phyloP scores from a whole-genome alignment of 768 basidiomycete genomes.

The Leccinum fibrillosum region DNA sequence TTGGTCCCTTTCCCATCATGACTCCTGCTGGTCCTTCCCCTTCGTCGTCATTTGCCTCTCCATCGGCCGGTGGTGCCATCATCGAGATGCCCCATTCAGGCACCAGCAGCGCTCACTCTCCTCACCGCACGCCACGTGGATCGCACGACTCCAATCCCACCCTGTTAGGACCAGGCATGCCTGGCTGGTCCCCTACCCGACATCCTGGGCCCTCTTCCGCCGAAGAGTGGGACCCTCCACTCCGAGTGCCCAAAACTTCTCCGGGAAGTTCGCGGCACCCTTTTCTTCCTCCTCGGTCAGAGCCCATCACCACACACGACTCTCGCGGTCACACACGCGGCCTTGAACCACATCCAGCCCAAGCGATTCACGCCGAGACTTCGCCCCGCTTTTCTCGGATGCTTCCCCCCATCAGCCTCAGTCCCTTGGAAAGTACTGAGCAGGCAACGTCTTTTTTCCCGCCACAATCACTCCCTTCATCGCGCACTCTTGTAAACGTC shows the following conservation, averaged over 20 bases:
- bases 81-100: constrained; percentile 15
- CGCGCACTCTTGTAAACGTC: constrained; percentile 14
- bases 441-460: constrained; percentile 26
- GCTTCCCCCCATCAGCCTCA: constrained; percentile 27
- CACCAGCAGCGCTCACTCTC: constrained; percentile 11
- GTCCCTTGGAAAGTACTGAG: constrained; percentile 17
- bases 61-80: not conserved
- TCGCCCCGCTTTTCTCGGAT: constrained; percentile 27
- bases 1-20: constrained; percentile 55
- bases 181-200: constrained; percentile 32
- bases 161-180: constrained; percentile 56
- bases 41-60: constrained; percentile 13
- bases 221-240: constrained; percentile 18
- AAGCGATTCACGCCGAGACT: constrained; percentile 9
- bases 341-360: constrained; percentile 9
- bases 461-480: constrained; percentile 31
- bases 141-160: constrained; percentile 37
- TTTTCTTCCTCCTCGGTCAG: constrained; percentile 5
- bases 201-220: constrained; percentile 16
- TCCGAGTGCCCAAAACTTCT: constrained; percentile 11
- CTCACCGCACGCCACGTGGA: constrained; percentile 14
- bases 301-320: constrained; percentile 9
- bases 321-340: constrained; percentile 15
- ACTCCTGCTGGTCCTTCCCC: constrained; percentile 33
- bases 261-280: not conserved